Evolutionary conservation across 1,139 yeast genomes (phyloP), one percentile per base, ranked within the genome.

Genomic region (Pichia sp.): DNA sequence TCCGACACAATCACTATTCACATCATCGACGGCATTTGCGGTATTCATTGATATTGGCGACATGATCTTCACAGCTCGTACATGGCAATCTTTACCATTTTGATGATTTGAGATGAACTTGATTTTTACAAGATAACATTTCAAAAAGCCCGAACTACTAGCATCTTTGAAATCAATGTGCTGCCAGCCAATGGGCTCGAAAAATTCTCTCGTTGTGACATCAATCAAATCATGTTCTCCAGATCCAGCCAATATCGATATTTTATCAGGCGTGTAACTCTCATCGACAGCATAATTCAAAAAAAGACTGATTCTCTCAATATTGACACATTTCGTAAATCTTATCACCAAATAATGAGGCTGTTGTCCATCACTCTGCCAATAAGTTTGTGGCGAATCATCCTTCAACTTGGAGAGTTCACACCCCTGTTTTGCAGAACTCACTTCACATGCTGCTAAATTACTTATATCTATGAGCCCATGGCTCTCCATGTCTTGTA

Each of bases 301-400:
- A 66, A 80, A 93, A 14, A 93, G 56, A 1, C 87, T 76, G 4
- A 93, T 63, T 39, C 86, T 60, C 40, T 79, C 77, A 5, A 93
- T 62, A 16, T 78, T 67, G 6, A 88, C 94, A 37, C 75, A 68
- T 53, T 84, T 87, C 28, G 91, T 70, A 55, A 93, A 93, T 51
- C 78, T 93, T 3, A 87, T 72, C 34, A 85, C 84, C 12, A 91
- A 66, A 22, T 67, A 66, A 59, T 93, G 98, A 0, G 98, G 98
- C 48, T 81, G 87, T n/a, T 74, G 69, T 22, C 97, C 98, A 56
- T 93, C 98, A 35, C 94, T 83, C 56, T 93, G 98, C 99, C 99
- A 93, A 56, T 69, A 88, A 3, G 79, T 63, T 28, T 71, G 69
- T 0, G 94, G 83, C 14, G 77, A 72, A 51, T 85, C 93, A 37